These are phyloP conservation scores for Mastigamoeba balamuthi DNA, from an alignment of 78 protist species.

Conservation along the genomic window DNA sequence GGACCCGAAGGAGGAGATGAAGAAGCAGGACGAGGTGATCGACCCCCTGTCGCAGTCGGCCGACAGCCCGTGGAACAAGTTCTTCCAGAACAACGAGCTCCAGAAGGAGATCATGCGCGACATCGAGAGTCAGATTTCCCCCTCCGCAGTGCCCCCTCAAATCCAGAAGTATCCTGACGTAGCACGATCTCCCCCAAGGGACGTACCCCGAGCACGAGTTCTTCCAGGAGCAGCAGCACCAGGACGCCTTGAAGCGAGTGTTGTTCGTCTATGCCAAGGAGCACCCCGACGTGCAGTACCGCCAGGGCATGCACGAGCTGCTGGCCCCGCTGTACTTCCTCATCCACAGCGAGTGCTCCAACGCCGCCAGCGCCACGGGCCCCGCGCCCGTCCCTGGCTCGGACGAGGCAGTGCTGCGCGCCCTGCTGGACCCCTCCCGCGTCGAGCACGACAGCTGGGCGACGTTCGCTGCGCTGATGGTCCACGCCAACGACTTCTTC, in stretches of 20 bases:
- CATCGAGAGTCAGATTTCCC: conserved; percentile 1
- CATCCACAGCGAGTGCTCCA: not conserved
- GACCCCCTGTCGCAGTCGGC: not conserved
- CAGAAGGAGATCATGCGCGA: conserved; percentile 45
- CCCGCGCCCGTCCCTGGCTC: not conserved
- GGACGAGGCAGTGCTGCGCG: not conserved
- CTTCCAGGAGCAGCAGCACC: conserved; percentile 17
- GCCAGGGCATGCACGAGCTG: conserved; percentile 73
- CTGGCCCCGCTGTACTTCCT: conserved; percentile 58
- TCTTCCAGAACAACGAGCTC: conserved; percentile 33
- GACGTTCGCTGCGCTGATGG: conserved; percentile 8
- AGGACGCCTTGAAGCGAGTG: conserved; percentile 14
- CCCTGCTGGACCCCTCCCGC: not conserved
- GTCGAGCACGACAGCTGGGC: not conserved
- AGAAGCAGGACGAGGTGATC: not conserved
- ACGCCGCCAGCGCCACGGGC: not conserved
- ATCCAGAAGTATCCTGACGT: too few relatives aligned
- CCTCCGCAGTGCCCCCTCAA: too few relatives aligned
- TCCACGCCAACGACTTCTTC: conserved; percentile 6
- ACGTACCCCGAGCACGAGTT: conserved; percentile 55
- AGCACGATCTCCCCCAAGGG: too few relatives aligned
- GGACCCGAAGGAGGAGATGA: not conserved
- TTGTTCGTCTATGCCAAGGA: conserved; percentile 42
- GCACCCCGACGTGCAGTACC: conserved; percentile 21
- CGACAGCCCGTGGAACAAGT: conserved; percentile 41